Conservation (phyloP, 257 asterid genomes). For the Solanum pennellii region DNA sequence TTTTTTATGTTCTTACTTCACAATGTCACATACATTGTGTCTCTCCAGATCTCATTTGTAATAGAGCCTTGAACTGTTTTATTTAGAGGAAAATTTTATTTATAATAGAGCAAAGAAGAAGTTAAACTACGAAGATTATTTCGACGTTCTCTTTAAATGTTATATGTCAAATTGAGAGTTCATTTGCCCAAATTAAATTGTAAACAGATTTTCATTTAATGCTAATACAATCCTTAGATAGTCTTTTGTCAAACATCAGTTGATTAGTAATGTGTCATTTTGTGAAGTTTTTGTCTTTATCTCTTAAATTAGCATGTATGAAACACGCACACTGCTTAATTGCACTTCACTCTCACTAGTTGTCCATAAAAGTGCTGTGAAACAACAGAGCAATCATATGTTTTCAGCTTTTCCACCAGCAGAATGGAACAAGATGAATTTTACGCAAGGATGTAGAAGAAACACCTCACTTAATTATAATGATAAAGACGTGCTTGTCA, state of each 20-base stretch:
- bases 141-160: neutral
- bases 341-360: neutral
- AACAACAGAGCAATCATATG: neutral
- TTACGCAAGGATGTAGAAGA: constrained; percentile 14
- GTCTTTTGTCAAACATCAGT: neutral
- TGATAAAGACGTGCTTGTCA: constrained; percentile 20
- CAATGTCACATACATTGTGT: no score
- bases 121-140: neutral
- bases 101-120: neutral
- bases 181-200: neutral
- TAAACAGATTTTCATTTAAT: neutral
- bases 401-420: neutral
- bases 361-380: neutral
- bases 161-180: neutral
- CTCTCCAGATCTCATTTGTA: no score
- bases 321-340: neutral
- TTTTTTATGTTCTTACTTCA: no score
- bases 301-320: neutral
- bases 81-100: neutral
- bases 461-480: constrained; percentile 11
- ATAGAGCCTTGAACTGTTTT: neutral
- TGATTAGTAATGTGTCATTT: neutral
- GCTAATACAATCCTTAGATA: neutral
- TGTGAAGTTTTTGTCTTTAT: neutral
- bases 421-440: constrained; percentile 15